phyloP scores from a whole-genome alignment of 2,329 filamentous ascomycete species.

The Plectosphaerella sp. region DNA sequence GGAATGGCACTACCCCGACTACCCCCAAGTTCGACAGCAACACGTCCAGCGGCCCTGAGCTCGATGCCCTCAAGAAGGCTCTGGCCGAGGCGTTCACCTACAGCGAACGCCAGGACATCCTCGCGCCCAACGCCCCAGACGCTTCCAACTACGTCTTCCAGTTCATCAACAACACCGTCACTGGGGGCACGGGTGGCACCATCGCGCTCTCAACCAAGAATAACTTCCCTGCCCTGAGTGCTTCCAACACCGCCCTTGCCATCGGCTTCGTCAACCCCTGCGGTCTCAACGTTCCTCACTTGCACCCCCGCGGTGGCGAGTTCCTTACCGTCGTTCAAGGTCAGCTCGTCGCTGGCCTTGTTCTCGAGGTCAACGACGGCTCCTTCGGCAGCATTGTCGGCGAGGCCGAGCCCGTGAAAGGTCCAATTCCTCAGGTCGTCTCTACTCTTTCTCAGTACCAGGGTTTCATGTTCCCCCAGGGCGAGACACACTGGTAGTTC shows the following conservation, averaged over 20 bases:
- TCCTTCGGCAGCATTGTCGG: conserved; percentile 16
- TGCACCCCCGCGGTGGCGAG: conserved; percentile 35
- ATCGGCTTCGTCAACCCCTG: conserved; percentile 39
- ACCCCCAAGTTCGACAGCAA: not conserved
- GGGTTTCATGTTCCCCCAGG: conserved; percentile 38
- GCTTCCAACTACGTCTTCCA: conserved; percentile 14
- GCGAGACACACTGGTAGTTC: conserved; percentile 37
- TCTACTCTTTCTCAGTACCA: conserved; percentile 23
- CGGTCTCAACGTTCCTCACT: conserved; percentile 39
- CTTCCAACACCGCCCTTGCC: conserved; percentile 33
- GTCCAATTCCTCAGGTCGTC: conserved; percentile 19
- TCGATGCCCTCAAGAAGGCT: not conserved
- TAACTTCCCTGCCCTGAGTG: conserved; percentile 32
- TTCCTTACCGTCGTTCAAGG: conserved; percentile 34
- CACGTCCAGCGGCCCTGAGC: not conserved
- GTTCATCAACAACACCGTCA: conserved; percentile 15
- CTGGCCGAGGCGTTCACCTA: not conserved
- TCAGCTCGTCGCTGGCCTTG: conserved; percentile 27
- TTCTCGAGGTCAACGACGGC: conserved; percentile 22
- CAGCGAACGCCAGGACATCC: not conserved
- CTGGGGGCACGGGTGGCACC: conserved; percentile 8
- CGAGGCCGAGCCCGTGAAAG: conserved; percentile 15
- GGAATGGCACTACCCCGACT: not conserved
- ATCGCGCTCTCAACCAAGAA: conserved; percentile 21
- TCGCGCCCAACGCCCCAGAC: not conserved